Base-by-base conservation (phyloP, 1,284 basidiomycete genomes). In the Apiotrichum sp. region DNA sequence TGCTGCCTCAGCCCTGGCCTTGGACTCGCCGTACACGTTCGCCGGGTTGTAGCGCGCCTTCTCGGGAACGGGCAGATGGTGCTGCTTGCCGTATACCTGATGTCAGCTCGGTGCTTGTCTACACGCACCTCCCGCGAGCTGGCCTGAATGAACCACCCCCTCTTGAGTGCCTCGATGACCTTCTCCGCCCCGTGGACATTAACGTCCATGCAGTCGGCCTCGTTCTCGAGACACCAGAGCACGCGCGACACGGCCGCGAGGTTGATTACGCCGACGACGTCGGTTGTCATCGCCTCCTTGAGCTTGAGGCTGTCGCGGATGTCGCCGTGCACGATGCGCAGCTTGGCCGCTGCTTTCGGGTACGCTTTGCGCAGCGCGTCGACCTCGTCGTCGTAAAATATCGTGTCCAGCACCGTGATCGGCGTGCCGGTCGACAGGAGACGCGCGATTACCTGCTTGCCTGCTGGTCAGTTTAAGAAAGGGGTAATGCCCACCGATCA, bases 91-190 rank as follows among this genome's bases (percentile, higher is more conserved):
- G 46, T 71, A 69, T 2, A 70, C 67, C 56, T 57, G 8, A 38
- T 38, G 36, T 38, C 36, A 38, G 36, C 7, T 38, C 36, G 36
- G 36, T 38, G 7, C 36, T 38, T 38, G 13, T 38, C 8, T 38
- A 7, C 13, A 40, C 52, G 22, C 36, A 59, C 55, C 52, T 70
- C 67, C 7, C 66, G 46, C 8, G 66, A 67, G 6, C 61, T 64
- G 6, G 70, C 67, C 45, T 69, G 64, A 53, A 72, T 63, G 39
- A 72, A 66, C 70, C 70, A 72, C 4, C 62, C 55, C 13, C 51
- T 52, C 3, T 52, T 52, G 31, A 66, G 34, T 0, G 65, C 61
- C 6, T 63, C 48, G 13, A 70, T 49, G 4, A 72, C 56, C 10
- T 54, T 40, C 39, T 64, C 54, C 3, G 65, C 65, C 6, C 66